Evolutionary conservation across 192 early-diverging fungal species (phyloP).

Genomic region (Bifiguratus adelaidae): DNA sequence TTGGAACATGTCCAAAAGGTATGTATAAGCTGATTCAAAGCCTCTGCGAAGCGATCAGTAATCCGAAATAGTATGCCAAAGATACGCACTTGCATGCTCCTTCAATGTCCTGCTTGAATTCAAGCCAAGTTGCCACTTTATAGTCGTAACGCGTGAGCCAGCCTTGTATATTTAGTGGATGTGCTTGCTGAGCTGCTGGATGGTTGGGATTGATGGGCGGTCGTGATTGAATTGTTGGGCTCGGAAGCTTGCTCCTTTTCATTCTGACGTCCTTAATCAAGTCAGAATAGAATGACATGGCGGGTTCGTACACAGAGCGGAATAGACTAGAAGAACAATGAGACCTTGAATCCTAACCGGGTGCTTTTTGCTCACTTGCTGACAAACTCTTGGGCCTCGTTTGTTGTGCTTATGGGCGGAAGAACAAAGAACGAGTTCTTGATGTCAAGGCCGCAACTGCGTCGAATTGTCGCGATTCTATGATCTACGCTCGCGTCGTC

Average conservation of each 20-base stretch:
- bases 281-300: constrained; percentile 67
- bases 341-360: background rate
- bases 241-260: constrained; percentile 53
- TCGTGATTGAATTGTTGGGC: constrained; percentile 18
- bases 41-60: constrained; percentile 21
- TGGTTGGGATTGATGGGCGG: constrained; percentile 8
- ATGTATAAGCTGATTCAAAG: constrained; percentile 59
- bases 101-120: constrained; percentile 53
- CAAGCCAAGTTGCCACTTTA: constrained; percentile 54
- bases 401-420: constrained; percentile 22
- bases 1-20: constrained; percentile 54
- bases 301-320: constrained; percentile 51
- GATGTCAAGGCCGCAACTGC: constrained; percentile 53
- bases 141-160: constrained; percentile 78
- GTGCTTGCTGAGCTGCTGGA: constrained; percentile 12
- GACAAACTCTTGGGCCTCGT: constrained; percentile 51
- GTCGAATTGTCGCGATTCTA: constrained; percentile 52
- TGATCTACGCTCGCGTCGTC: constrained; percentile 61
- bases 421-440: constrained; percentile 60
- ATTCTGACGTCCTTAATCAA: constrained; percentile 60
- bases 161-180: constrained; percentile 39
- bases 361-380: constrained; percentile 35
- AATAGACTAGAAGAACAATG: constrained; percentile 41
- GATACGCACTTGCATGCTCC: constrained; percentile 29
- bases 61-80: background rate